Base-by-base conservation (phyloP, 2,329 filamentous ascomycete genomes). In the Arthrobotrys sphaeroides region DNA sequence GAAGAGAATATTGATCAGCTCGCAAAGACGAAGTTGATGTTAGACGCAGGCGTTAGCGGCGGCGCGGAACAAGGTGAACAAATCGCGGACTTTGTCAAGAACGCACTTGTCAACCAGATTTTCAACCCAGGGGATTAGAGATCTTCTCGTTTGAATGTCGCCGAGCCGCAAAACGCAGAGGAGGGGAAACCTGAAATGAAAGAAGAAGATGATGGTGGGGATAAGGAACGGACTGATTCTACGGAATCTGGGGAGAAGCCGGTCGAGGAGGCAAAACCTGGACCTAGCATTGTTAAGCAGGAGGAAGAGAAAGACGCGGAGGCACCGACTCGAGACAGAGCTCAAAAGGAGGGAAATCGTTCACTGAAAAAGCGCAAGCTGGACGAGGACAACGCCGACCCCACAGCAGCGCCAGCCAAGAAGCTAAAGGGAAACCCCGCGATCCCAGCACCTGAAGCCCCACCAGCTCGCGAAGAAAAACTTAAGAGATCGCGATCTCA, bases 1-100 rank as follows among this genome's bases (percentile, higher is more conserved):
- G 95, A 99, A 82, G 94, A 97, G 83, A 90, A 97, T 74, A 96
- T 99, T 61, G 91, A 94, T 83, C 90, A 91, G 49, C 88, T 97
- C 0, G 96, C 95, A 40, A 88, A 94, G 83, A 96, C 93, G 79
- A 99, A 99, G 85, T 86, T 99, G 69, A 92, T 93, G 80, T 88
- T 99, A 24, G 95, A 97, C 81, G 88, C 90, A 77, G 86, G 89
- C 72, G 89, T 92, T 26, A 87, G 88, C 5, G 90, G 89, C n/a
- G n/a, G n/a, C n/a, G n/a, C n/a, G 0, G 77, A 82, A 26, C 85
- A 87, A 77, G 84, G 84, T 31, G 85, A 85, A 59, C 42, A 53
- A 47, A 42, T 74, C 42, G 53, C 62, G n/a, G 49, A 74, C 9
- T 74, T 74, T 64, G 51, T 74, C 13, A 74, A 62, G 62, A 61